Conservation (phyloP, 352 stramenopile species). For the Globisporangium abappressorium region DNA sequence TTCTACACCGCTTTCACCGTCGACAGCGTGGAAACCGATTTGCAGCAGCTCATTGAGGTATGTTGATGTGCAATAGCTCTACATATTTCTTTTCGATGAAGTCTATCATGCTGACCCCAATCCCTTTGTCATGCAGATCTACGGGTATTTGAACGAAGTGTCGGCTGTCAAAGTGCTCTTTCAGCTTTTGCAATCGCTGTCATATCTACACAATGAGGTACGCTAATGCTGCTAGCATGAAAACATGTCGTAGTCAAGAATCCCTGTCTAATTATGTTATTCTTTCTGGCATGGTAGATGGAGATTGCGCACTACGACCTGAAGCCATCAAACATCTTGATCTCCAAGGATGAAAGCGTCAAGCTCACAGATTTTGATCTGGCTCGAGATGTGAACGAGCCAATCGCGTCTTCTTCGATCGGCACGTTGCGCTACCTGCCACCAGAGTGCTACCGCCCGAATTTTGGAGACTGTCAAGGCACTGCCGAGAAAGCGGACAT, state of each 20-base stretch:
- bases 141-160: constrained; percentile 54
- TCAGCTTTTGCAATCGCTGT: constrained; percentile 61
- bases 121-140: constrained; percentile 30
- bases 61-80: neutral
- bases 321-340: constrained; percentile 97
- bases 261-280: neutral
- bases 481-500: constrained; percentile 81
- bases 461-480: constrained; percentile 50
- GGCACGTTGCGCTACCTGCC: constrained; percentile 74
- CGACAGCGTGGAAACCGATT: constrained; percentile 62
- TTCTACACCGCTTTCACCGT: constrained; percentile 78
- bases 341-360: constrained; percentile 83
- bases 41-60: constrained; percentile 76
- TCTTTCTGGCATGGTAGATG: constrained; percentile 32
- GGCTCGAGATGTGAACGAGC: constrained; percentile 54
- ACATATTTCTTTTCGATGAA: neutral
- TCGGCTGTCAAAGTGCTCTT: constrained; percentile 61
- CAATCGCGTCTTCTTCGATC: constrained; percentile 60
- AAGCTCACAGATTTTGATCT: constrained; percentile 93
- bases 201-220: constrained; percentile 74
- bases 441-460: constrained; percentile 66
- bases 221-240: neutral
- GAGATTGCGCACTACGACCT: constrained; percentile 90
- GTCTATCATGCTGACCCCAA: neutral
- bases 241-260: constrained; percentile 8